Evolutionary conservation across 163 green algal species (phyloP).

Genomic region (Volvox carteri): DNA sequence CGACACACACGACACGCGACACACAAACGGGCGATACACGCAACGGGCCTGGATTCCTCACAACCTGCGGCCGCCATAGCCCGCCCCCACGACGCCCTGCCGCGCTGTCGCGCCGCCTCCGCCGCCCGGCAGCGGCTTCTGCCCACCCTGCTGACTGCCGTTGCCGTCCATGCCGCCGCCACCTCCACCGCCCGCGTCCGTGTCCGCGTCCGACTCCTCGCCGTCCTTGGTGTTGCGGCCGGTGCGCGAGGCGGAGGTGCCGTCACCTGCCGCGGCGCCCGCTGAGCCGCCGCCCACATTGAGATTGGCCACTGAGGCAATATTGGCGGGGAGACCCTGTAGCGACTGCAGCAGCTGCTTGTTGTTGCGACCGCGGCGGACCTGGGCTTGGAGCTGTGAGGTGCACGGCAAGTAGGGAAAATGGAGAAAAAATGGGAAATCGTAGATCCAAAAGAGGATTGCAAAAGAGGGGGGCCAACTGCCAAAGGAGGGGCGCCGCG

Average conservation of each 20-base stretch:
- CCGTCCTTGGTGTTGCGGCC: slow-evolving; percentile 30
- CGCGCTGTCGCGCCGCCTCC: background rate
- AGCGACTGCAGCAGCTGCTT: slow-evolving; percentile 48
- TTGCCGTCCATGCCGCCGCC: background rate
- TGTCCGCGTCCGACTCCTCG: slow-evolving; percentile 41
- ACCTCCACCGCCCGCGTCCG: background rate
- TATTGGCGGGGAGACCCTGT: background rate
- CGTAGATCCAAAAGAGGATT: too few species aligned
- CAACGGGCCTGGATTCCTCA: background rate
- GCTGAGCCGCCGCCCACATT: background rate
- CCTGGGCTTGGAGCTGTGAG: slow-evolving; percentile 60
- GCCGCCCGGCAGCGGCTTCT: slow-evolving; percentile 9
- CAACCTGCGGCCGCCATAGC: slow-evolving; percentile 21
- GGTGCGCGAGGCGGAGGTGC: background rate
- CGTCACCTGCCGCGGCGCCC: background rate
- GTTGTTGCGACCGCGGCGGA: slow-evolving; percentile 64
- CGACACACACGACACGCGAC: background rate
- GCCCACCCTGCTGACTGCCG: background rate
- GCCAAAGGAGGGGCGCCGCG: too few species aligned
- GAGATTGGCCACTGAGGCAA: slow-evolving; percentile 42
- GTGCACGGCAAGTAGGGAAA: too few species aligned
- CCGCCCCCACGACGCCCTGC: background rate
- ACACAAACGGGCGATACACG: background rate
- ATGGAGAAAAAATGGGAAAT: too few species aligned
- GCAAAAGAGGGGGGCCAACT: too few species aligned